These are phyloP conservation scores for Pseudogymnoascus sp. DNA, from an alignment of 2,329 filamentous ascomycete species.

Conservation along the genomic window DNA sequence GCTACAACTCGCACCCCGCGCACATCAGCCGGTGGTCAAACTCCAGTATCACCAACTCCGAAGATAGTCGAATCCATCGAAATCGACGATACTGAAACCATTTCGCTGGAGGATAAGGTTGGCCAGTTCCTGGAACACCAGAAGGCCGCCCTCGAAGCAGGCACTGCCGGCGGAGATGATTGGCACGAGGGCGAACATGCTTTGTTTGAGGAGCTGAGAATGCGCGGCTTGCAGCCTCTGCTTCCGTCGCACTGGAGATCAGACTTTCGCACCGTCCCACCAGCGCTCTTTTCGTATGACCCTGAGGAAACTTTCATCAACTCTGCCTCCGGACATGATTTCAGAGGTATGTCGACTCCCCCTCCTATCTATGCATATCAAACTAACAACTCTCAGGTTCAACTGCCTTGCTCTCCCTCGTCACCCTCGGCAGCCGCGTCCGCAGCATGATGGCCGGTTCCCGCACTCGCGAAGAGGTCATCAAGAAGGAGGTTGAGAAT, in stretches of 20 bases:
- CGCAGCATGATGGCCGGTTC: constrained; percentile 19
- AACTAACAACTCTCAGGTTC: constrained; percentile 20
- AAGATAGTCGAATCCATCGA: constrained; percentile 14
- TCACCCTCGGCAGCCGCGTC: constrained; percentile 25
- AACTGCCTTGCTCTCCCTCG: constrained; percentile 26
- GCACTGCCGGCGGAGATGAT: constrained; percentile 18
- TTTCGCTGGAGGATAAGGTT: constrained; percentile 21
- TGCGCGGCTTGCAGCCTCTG: constrained; percentile 29
- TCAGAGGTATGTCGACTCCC: constrained; percentile 22
- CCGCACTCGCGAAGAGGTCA: constrained; percentile 23
- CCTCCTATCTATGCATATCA: neutral
- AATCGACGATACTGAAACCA: constrained; percentile 11
- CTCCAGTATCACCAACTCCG: neutral
- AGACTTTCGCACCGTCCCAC: constrained; percentile 29
- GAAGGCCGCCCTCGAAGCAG: constrained; percentile 24
- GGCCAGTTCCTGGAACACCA: constrained; percentile 28
- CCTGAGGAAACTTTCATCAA: constrained; percentile 26
- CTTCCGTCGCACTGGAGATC: constrained; percentile 26
- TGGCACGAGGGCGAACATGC: constrained; percentile 29
- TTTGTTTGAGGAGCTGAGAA: constrained; percentile 27
- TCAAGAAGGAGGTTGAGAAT: constrained; percentile 26
- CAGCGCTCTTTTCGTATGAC: constrained; percentile 25
- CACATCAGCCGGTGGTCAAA: constrained; percentile 13
- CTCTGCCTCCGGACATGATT: constrained; percentile 20
- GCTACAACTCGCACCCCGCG: neutral